These are phyloP conservation scores for Phytophthora sp. DNA, from an alignment of 352 stramenopile genomes.

Conservation along the genomic window DNA sequence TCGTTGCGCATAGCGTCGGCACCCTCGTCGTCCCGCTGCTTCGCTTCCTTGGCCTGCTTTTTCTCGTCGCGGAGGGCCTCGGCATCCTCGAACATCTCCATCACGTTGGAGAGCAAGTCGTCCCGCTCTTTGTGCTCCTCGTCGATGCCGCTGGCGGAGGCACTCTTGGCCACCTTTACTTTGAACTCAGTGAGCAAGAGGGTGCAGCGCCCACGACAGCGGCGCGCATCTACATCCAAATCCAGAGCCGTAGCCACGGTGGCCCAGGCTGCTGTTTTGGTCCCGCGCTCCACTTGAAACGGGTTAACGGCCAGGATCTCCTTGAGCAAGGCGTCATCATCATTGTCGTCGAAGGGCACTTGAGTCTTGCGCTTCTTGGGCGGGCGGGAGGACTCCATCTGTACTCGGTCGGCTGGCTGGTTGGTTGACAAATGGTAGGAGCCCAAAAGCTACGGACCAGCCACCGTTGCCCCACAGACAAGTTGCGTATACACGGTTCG, in stretches of 20 bases:
- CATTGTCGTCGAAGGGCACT: background rate
- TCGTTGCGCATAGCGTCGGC: background rate
- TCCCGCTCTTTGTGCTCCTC: background rate
- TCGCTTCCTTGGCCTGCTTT: background rate
- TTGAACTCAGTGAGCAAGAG: background rate
- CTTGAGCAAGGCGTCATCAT: background rate
- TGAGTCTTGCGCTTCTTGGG: conserved; percentile 3
- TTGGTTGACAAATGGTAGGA: no score
- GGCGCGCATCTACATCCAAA: background rate
- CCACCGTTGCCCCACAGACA: no score
- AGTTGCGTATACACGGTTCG: no score
- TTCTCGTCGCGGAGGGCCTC: background rate
- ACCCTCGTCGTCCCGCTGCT: no score
- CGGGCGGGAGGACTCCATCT: background rate
- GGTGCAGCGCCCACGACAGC: background rate
- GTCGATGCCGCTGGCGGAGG: background rate
- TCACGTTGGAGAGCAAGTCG: background rate
- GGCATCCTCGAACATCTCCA: no score
- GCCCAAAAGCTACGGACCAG: no score
- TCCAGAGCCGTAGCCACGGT: background rate
- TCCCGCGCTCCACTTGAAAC: background rate
- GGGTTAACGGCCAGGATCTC: background rate
- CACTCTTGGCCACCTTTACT: no score
- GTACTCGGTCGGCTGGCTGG: background rate
- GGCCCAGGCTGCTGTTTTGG: no score